A percentile compares a stretch with the other conserved stretches of the same genome.
phyloP scores from a whole-genome alignment of 805 yeast species.

The Candida germanica region DNA sequence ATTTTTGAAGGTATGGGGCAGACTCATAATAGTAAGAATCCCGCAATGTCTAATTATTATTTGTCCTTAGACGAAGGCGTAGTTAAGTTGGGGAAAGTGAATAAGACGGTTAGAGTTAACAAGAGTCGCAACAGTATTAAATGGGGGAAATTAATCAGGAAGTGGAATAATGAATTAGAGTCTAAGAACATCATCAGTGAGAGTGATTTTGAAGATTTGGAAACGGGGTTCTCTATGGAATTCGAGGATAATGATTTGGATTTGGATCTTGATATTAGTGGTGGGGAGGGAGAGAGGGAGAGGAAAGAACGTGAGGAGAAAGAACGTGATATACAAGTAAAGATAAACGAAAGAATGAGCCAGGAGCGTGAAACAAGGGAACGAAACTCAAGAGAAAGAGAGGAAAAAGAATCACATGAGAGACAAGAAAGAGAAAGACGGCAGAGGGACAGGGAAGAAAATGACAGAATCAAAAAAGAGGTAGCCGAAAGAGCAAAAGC shows the following conservation, averaged over 20 bases:
- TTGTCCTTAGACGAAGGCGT: slow-evolving; percentile 18
- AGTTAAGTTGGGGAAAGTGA: slow-evolving; percentile 25
- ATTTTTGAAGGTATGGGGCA: slow-evolving; percentile 40
- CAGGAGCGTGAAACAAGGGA: neutral
- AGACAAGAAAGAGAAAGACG: neutral
- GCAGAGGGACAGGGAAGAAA: neutral
- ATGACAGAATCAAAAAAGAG: neutral
- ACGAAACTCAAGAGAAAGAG: neutral
- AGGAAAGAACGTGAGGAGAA: neutral
- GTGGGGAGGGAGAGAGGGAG: neutral
- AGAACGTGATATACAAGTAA: neutral
- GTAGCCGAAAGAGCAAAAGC: neutral
- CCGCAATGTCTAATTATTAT: slow-evolving; percentile 25
- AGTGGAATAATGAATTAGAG: slow-evolving; percentile 9
- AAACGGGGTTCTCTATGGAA: slow-evolving; percentile 7
- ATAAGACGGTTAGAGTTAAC: slow-evolving; percentile 32
- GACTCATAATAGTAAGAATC: slow-evolving; percentile 17
- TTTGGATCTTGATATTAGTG: slow-evolving; percentile 7
- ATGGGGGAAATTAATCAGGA: slow-evolving; percentile 10
- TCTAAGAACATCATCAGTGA: slow-evolving; percentile 23
- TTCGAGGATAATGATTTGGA: slow-evolving; percentile 14
- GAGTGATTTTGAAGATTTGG: slow-evolving; percentile 38
- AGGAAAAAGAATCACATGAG: neutral
- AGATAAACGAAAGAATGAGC: neutral
- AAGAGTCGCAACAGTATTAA: slow-evolving; percentile 36